Percentiles rank a stretch among this genome's conserved stretches.
phyloP scores from a whole-genome alignment of 192 early-diverging fungal species.

The Gonapodya sp. region DNA sequence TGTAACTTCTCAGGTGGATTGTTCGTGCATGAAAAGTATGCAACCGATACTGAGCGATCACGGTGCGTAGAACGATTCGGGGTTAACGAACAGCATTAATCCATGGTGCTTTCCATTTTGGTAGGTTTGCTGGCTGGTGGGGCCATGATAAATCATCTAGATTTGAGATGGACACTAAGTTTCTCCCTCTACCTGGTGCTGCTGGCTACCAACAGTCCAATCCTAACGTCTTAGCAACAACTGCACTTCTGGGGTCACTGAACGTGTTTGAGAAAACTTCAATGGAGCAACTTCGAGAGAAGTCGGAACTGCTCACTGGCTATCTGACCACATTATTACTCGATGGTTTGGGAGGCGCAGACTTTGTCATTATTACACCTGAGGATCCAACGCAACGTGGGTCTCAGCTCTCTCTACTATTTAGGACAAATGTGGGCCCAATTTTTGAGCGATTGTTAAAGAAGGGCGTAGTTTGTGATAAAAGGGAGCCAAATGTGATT shows the following conservation, averaged over 20 bases:
- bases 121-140: conserved; percentile 87
- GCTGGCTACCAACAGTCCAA: conserved; percentile 81
- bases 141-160: conserved; percentile 54
- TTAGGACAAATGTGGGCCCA: not conserved
- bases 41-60: conserved; percentile 38
- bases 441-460: conserved; percentile 52
- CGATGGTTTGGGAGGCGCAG: conserved; percentile 12
- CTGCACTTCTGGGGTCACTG: conserved; percentile 66
- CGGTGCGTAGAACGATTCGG: conserved; percentile 28
- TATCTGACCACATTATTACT: conserved; percentile 75
- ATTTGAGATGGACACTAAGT: conserved; percentile 23
- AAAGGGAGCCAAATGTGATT: conserved; percentile 84
- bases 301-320: conserved; percentile 68
- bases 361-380: conserved; percentile 71
- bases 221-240: conserved; percentile 66
- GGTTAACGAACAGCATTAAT: not conserved
- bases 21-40: conserved; percentile 81
- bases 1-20: conserved; percentile 42
- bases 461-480: conserved; percentile 72
- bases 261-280: conserved; percentile 65
- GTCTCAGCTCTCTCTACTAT: conserved; percentile 73
- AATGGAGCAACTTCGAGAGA: conserved; percentile 59
- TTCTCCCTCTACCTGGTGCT: conserved; percentile 71
- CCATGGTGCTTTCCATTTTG: not conserved
- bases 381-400: conserved; percentile 63